A percentile compares a stretch with the other conserved stretches of the same genome.
Evolutionary conservation across 345 rosid species (phyloP).

Genomic region (Syzygium jambos): DNA sequence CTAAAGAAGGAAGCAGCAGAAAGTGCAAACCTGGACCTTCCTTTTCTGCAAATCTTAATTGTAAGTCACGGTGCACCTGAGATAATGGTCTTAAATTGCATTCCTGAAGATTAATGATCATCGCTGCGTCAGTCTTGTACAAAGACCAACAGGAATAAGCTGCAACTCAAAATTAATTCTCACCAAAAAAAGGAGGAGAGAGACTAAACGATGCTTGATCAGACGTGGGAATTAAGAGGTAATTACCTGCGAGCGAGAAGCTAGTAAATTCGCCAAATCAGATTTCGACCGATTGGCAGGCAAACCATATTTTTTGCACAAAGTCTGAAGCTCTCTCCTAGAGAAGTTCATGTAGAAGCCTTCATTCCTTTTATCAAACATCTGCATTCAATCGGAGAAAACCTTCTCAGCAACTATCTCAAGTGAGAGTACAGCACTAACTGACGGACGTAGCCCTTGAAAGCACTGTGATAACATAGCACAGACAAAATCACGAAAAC

Average conservation of each 20-base stretch:
- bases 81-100: background rate
- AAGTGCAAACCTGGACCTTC: background rate
- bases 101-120: background rate
- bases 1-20: background rate
- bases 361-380: conserved; percentile 35
- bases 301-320: conserved; percentile 60
- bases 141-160: background rate
- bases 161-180: background rate
- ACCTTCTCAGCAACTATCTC: background rate
- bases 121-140: background rate
- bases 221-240: background rate
- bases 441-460: background rate
- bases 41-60: background rate
- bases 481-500: background rate
- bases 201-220: background rate
- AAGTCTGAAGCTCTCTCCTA: conserved; percentile 66
- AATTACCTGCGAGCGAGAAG: conserved; percentile 39
- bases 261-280: conserved; percentile 52
- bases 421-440: background rate
- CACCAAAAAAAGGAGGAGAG: background rate
- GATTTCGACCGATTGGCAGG: conserved; percentile 64
- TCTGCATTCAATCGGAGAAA: conserved; percentile 11
- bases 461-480: background rate
- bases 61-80: background rate
- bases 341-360: conserved; percentile 36